Conservation (phyloP, 2,329 filamentous ascomycete species). For the Arthroderma sp. region DNA sequence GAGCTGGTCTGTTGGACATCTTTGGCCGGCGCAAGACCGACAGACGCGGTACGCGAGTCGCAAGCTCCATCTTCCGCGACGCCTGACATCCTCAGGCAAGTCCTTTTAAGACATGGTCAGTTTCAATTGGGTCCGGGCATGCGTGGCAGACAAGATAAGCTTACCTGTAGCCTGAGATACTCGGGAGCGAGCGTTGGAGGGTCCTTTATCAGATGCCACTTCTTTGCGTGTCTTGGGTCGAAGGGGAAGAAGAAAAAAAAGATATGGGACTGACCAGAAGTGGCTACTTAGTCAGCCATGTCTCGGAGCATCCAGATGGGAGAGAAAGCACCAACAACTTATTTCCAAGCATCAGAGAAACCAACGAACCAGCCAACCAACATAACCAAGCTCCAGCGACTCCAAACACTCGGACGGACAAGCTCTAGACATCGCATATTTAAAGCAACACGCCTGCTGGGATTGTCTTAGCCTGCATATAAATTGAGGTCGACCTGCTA, state of each 20-base stretch:
- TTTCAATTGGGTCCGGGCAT: not conserved
- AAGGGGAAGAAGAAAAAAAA: not conserved
- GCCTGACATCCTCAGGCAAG: conserved; percentile 10
- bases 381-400: too few species aligned
- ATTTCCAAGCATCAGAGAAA: too few species aligned
- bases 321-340: too few species aligned
- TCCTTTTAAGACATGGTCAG: not conserved
- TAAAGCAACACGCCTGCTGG: too few species aligned
- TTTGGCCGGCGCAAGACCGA: conserved; percentile 30
- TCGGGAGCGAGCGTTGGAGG: not conserved
- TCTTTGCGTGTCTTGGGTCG: not conserved
- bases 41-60: conserved; percentile 37
- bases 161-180: not conserved
- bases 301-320: too few species aligned
- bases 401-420: too few species aligned
- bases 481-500: not conserved
- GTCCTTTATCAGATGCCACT: not conserved
- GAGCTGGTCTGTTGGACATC: conserved; percentile 18
- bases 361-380: not conserved
- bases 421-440: too few species aligned
- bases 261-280: not conserved
- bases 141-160: not conserved
- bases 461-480: too few species aligned
- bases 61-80: conserved; percentile 20
- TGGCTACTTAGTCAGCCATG: not conserved